These are phyloP conservation scores for Rutstroemia sp. DNA, from an alignment of 2,329 filamentous ascomycete species.

Conservation along the genomic window DNA sequence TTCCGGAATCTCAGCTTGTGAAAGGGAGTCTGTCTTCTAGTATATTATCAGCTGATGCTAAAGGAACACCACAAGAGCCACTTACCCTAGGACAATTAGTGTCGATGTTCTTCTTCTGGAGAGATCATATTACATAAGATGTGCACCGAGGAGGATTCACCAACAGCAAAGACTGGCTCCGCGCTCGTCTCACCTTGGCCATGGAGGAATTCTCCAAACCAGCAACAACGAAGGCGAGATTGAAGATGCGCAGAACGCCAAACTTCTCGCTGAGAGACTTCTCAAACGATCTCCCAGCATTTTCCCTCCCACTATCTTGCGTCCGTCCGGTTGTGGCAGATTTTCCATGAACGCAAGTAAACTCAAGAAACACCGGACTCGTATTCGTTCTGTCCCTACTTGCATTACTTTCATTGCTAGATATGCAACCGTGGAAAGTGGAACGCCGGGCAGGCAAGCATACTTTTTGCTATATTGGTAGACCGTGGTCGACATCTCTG, in stretches of 20 bases:
- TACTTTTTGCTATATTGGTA: too few species aligned
- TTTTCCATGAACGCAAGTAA: too few species aligned
- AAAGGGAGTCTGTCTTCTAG: background rate
- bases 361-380: too few species aligned
- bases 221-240: constrained; percentile 21
- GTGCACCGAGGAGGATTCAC: constrained; percentile 1
- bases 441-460: too few species aligned
- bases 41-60: too few species aligned
- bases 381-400: too few species aligned
- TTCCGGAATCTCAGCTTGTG: background rate
- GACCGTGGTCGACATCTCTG: too few species aligned
- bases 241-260: constrained; percentile 28
- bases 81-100: background rate
- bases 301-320: too few species aligned
- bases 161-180: constrained; percentile 5
- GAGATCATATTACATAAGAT: constrained; percentile 1
- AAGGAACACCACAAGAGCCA: background rate
- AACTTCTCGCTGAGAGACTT: constrained; percentile 26
- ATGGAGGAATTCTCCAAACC: background rate
- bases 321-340: too few species aligned
- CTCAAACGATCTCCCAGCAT: constrained; percentile 28
- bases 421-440: too few species aligned
- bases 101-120: background rate
- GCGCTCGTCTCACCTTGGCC: background rate
- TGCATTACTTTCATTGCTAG: too few species aligned